Evolutionary conservation across 768 basidiomycete genomes (phyloP).

Genomic region (Amanita rubescens): DNA sequence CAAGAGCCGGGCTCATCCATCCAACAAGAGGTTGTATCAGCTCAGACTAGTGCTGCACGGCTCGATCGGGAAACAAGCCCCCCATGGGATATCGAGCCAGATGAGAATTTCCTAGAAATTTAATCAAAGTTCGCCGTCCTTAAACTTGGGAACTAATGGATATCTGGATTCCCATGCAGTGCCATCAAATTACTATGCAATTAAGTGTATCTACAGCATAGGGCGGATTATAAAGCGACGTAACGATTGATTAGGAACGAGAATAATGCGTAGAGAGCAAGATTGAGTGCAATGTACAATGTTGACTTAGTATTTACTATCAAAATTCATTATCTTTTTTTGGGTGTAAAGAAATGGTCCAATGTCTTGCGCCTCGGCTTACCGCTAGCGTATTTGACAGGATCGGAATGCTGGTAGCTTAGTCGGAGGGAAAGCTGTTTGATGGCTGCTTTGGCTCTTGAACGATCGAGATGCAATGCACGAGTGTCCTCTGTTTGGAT

Average conservation of each 20-base stretch:
- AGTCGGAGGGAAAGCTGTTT: constrained; percentile 28
- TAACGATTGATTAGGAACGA: background rate
- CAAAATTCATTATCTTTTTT: background rate
- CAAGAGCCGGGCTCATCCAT: constrained; percentile 13
- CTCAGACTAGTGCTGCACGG: background rate
- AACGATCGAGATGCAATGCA: constrained; percentile 69
- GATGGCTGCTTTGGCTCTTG: constrained; percentile 60
- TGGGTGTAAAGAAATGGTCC: constrained; percentile 5
- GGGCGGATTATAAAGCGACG: background rate
- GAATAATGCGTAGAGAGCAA: constrained; percentile 10
- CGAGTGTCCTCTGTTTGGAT: constrained; percentile 53
- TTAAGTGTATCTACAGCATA: background rate
- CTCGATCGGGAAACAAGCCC: constrained; percentile 45
- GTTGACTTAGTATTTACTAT: background rate
- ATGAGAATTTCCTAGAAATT: background rate
- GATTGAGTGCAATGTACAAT: background rate
- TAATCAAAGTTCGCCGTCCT: constrained; percentile 6
- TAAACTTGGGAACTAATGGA: constrained; percentile 33
- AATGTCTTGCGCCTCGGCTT: constrained; percentile 13
- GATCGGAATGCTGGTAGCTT: constrained; percentile 6
- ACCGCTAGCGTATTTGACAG: constrained; percentile 1
- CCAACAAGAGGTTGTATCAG: background rate
- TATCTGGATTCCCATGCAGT: background rate
- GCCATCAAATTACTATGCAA: background rate
- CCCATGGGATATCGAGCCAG: constrained; percentile 43